A percentile compares a stretch with the other conserved stretches of the same genome.
Conservation (phyloP, 2,329 filamentous ascomycete species). For the Colletotrichum karsti region DNA sequence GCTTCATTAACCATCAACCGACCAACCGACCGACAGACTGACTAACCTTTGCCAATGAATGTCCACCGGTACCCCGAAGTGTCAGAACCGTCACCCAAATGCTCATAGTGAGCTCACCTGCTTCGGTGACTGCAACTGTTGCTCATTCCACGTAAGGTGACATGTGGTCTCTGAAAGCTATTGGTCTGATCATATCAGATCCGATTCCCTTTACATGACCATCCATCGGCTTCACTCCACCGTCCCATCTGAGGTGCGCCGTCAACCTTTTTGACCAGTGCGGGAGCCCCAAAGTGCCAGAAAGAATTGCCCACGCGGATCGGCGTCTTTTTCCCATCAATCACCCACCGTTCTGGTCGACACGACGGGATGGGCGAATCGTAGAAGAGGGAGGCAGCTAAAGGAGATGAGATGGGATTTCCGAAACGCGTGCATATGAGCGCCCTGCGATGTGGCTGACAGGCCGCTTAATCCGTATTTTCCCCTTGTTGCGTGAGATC, state of each 20-base stretch:
- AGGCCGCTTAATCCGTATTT: not conserved
- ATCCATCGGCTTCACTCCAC: not conserved
- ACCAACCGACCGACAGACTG: no score
- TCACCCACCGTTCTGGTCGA: conserved; percentile 6
- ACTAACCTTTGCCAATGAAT: no score
- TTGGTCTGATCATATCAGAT: not conserved
- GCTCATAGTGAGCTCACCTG: no score
- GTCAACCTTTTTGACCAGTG: not conserved
- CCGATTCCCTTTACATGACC: no score
- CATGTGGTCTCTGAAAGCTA: not conserved
- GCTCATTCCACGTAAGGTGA: not conserved
- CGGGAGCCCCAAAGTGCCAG: not conserved
- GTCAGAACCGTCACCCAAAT: no score
- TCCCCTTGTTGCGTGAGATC: not conserved
- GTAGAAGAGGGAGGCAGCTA: not conserved
- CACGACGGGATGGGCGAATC: not conserved
- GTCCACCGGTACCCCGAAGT: not conserved
- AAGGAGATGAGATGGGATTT: conserved; percentile 6
- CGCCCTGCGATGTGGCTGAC: not conserved
- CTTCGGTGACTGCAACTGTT: not conserved
- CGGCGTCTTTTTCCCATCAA: conserved; percentile 15
- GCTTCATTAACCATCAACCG: no score
- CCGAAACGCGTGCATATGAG: not conserved
- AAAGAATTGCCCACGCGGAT: not conserved
- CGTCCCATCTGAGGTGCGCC: not conserved